Conservation (phyloP, 495 filamentous ascomycete species). For the Penicillium coffeae region DNA sequence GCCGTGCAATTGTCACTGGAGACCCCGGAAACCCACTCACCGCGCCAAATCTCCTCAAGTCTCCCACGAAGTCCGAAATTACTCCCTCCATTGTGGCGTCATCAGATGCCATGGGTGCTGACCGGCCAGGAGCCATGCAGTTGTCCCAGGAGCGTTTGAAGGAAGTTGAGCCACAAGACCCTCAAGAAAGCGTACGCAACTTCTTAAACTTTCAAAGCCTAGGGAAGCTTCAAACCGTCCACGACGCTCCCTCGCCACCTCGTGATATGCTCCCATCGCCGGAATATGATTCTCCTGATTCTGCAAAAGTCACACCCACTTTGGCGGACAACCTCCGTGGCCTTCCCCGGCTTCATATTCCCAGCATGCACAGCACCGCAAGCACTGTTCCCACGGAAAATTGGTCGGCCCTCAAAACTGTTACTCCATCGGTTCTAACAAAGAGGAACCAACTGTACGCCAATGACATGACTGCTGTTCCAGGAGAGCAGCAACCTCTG, state of each 20-base stretch:
- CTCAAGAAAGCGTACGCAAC: slow-evolving; percentile 85
- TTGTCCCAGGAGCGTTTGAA: slow-evolving; percentile 69
- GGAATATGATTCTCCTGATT: slow-evolving; percentile 31
- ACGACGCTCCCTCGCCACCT: slow-evolving; percentile 40
- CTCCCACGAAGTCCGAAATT: slow-evolving; percentile 30
- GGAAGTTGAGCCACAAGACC: slow-evolving; percentile 65
- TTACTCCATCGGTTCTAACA: slow-evolving; percentile 19
- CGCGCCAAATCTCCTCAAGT: slow-evolving; percentile 38
- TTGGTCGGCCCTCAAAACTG: slow-evolving; percentile 17
- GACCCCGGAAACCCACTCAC: slow-evolving; percentile 67
- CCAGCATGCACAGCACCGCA: slow-evolving; percentile 18
- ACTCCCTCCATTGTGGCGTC: slow-evolving; percentile 80
- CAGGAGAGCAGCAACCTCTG: neutral
- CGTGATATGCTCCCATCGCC: slow-evolving; percentile 48
- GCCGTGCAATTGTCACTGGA: slow-evolving; percentile 51
- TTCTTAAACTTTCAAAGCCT: slow-evolving; percentile 71
- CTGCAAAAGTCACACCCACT: neutral
- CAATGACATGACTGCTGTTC: slow-evolving; percentile 14
- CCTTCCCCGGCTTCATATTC: slow-evolving; percentile 57
- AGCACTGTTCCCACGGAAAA: neutral
- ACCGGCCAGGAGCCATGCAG: slow-evolving; percentile 54
- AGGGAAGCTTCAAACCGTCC: slow-evolving; percentile 23
- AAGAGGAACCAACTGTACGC: slow-evolving; percentile 1
- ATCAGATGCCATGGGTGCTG: slow-evolving; percentile 74
- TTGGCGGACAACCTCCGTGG: slow-evolving; percentile 41